Base-by-base conservation (phyloP, 192 early-diverging fungal species). In the Kappamyces sp. region DNA sequence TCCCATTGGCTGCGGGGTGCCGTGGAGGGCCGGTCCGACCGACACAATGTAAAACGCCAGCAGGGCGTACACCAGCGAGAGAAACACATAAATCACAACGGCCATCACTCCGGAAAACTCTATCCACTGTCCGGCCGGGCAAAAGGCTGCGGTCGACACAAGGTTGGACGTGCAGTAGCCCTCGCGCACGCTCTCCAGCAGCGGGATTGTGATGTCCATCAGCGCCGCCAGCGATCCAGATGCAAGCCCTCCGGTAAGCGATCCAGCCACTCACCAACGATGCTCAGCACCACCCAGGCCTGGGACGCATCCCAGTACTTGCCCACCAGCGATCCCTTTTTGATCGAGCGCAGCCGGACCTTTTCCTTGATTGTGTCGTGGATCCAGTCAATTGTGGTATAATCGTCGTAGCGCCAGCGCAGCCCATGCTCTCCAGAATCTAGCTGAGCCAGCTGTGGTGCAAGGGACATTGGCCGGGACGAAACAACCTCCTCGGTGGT, bases 351-450 rank as follows among this genome's bases (percentile, higher is more conserved):
- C 14, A 84, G 67, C n/a, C 90, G 69, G 14, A 81, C 76, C 37
- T 86, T 76, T 67, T 94, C 91, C 65, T 90, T 84, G 29, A 88
- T 85, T 59, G 77, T 75, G 67, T 94, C 91, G 61, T 93, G 90
- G 42, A 91, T 86, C 88, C 88, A 93, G 70, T 94, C 90, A 30
- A 81, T 76, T 7, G 79, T 80, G 5, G 71, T 63, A 39, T 75
- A 82, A 54, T 82, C 77, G 5, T 58, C 33, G 30, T 58, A 58
- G 15, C 34, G 36, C 55, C 55, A 58, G 2, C 55, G 31, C 6
- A 58, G 12, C 37, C 55, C 55, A 45, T 58, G 55, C 36, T 55
- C 43, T 22, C 22, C 22, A 22, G 22, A 22, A 22, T 22, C 22
- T 22, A 22, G 22, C 22, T 22, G 22, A 22, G 22, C 22, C 22